Evolutionary conservation across 257 asterid species (phyloP).

Genomic region (Nicotiana tomentosiformis): DNA sequence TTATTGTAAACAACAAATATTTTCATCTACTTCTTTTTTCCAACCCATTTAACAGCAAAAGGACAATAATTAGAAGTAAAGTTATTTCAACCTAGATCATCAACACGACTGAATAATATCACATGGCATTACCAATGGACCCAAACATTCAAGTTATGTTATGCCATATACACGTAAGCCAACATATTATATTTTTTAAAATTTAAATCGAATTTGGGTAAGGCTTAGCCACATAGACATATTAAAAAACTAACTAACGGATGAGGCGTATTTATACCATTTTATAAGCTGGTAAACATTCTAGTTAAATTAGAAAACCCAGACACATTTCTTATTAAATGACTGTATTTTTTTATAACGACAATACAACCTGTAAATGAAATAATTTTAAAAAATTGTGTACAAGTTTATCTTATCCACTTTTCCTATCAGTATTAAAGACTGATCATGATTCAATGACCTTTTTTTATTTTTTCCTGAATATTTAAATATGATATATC

Average conservation of each 20-base stretch:
- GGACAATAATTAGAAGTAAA: neutral
- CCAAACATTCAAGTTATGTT: too few relatives aligned
- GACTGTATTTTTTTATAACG: neutral
- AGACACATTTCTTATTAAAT: neutral
- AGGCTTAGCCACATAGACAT: neutral
- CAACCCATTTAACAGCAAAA: neutral
- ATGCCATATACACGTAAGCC: neutral
- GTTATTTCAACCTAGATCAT: too few relatives aligned
- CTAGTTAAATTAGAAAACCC: neutral
- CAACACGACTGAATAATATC: too few relatives aligned
- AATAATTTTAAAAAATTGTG: neutral
- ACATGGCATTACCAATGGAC: neutral
- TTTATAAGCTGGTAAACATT: neutral
- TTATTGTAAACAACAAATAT: neutral
- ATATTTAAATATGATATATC: neutral
- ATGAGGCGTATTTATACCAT: neutral
- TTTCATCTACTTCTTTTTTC: neutral
- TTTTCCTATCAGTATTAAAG: neutral
- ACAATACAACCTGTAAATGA: neutral
- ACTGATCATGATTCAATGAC: neutral
- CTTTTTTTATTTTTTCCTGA: neutral
- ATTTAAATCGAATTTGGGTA: neutral
- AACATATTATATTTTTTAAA: neutral
- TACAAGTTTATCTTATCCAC: neutral
- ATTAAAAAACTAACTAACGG: neutral